These are phyloP conservation scores for Globisporangium solare DNA, from an alignment of 352 stramenopile species.

Conservation along the genomic window DNA sequence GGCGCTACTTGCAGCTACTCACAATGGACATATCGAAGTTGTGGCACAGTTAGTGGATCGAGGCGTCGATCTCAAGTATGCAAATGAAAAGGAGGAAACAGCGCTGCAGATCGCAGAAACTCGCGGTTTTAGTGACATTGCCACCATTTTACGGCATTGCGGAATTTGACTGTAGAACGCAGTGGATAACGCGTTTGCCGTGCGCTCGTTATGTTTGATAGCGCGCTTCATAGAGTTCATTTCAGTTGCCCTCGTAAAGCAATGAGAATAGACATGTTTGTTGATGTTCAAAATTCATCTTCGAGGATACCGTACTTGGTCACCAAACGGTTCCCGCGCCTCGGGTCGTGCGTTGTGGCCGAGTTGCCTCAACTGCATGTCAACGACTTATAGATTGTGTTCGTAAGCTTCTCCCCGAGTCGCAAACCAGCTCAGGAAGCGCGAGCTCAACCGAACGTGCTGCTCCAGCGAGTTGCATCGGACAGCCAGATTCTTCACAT, in stretches of 20 bases:
- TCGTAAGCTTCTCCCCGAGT: conserved; percentile 65
- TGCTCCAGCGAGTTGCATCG: conserved; percentile 29
- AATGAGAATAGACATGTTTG: too few species aligned
- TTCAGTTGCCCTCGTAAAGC: too few species aligned
- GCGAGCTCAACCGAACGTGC: conserved; percentile 46
- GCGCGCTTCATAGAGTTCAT: too few species aligned
- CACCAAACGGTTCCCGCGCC: conserved; percentile 39
- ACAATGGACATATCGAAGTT: not conserved
- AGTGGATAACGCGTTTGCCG: not conserved
- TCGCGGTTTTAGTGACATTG: conserved; percentile 1
- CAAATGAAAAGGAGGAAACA: conserved; percentile 1
- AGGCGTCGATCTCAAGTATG: conserved; percentile 5
- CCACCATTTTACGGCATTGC: conserved; percentile 8
- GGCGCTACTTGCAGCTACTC: conserved; percentile 4
- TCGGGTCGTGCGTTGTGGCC: conserved; percentile 30
- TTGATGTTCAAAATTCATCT: conserved; percentile 1
- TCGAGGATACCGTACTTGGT: conserved; percentile 36
- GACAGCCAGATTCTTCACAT: conserved; percentile 8
- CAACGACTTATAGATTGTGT: conserved; percentile 62
- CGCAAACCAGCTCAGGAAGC: conserved; percentile 76
- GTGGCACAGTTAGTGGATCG: conserved; percentile 8
- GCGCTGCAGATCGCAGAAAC: conserved; percentile 8
- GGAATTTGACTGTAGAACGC: not conserved
- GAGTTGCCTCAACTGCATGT: conserved; percentile 53
- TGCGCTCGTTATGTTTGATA: too few species aligned